Evolutionary conservation across 768 basidiomycete genomes (phyloP).

Genomic region (Auricularia auricula-judae): DNA sequence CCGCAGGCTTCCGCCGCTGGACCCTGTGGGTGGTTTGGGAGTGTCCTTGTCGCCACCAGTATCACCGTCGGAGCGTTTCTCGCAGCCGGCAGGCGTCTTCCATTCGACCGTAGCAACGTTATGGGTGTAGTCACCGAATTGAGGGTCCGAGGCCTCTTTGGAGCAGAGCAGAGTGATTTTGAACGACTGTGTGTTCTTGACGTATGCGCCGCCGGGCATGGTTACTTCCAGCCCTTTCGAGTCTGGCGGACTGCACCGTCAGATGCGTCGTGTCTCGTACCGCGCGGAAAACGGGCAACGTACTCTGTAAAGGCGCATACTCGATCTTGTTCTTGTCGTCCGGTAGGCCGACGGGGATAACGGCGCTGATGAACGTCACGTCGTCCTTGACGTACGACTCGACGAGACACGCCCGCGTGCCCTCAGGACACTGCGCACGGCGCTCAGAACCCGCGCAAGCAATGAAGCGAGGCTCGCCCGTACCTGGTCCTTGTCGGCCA

Average conservation of each 20-base stretch:
- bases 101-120: slow-evolving; percentile 47
- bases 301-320: slow-evolving; percentile 8
- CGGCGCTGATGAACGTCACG: slow-evolving; percentile 51
- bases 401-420: slow-evolving; percentile 10
- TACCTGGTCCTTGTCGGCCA: slow-evolving; percentile 59
- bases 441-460: not conserved
- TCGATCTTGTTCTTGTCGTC: slow-evolving; percentile 16
- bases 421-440: slow-evolving; percentile 46
- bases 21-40: not conserved
- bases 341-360: slow-evolving; percentile 60
- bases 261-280: no score
- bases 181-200: slow-evolving; percentile 46
- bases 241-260: slow-evolving; percentile 23
- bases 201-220: slow-evolving; percentile 53
- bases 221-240: slow-evolving; percentile 42
- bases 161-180: slow-evolving; percentile 52
- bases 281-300: not conserved
- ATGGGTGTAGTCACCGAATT: slow-evolving; percentile 51
- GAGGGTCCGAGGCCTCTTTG: slow-evolving; percentile 30
- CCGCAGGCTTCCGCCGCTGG: slow-evolving; percentile 31
- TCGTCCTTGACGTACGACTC: slow-evolving; percentile 29
- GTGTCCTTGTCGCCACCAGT: not conserved
- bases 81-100: slow-evolving; percentile 51
- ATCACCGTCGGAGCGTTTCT: slow-evolving; percentile 16
- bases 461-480: slow-evolving; percentile 13